Evolutionary conservation across 495 filamentous ascomycete species (phyloP), one percentile per base, ranked within the genome.

Genomic region (Entonaema liquescens): DNA sequence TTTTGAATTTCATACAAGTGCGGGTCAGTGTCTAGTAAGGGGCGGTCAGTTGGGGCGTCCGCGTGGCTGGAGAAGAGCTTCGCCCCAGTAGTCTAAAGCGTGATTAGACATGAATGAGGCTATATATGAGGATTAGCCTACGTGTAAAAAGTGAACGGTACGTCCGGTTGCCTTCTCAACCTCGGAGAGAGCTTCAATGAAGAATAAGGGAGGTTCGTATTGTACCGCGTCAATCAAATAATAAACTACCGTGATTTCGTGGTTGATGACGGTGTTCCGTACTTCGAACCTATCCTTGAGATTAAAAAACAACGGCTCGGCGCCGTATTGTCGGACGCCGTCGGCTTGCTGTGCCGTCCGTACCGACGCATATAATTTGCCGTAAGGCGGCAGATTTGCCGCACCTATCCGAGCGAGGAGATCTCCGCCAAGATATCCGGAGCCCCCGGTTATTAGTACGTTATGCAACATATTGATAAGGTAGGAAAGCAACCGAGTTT

Each of bases 371-470:
- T 77, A 85, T 11, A 86, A 71, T 31, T 76, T 81, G 7, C 64
- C 64, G 66, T 85, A 80, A 1, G 77, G 36, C 5, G 82, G 81
- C 5, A 85, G 77, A 2, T 76, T 70, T 17, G 80, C 76, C 1
- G 59, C 25, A 8, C 67, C 55, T 65, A 77, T 73, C n/a, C 74
- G 77, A 23, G 83, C 79, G 5, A 87, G 81, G 12, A 87, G 68
- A 4, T 77, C 76, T 15, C 85, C 85, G 7, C 84, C 84, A 0
- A 87, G 79, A 59, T 87, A 87, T 15, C 84, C 84, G 2, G 84
- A 87, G 9, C 74, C 81, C 3, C 84, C 84, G 4, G 84, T 87
- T 23, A 87, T 71, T 36, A 85, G 79, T 36, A 87, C 80, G 44
- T 83, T 83, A 59, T 78, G 70, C 15, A 69, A 58, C 77, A 78